Evolutionary conservation across 148 eudicot genomes (phyloP).

Genomic region (Heliosperma pusillum): DNA sequence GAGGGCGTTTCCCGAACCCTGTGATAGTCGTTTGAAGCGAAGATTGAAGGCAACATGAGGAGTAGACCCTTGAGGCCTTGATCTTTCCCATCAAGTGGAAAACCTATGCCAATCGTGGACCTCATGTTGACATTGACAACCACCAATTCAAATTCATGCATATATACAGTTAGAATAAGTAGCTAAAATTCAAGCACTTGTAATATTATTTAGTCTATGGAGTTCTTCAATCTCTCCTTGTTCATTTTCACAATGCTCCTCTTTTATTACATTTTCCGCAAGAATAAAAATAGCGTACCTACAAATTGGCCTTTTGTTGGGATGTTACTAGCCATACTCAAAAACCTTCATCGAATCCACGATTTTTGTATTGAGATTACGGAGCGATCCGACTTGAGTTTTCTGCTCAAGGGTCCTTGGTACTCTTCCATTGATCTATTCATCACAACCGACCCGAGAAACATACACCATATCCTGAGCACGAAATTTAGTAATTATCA

Average conservation of each 20-base stretch:
- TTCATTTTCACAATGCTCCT: conserved; percentile 4
- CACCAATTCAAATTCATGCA: too few species aligned
- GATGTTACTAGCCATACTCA: conserved; percentile 45
- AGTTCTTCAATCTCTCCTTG: conserved; percentile 5
- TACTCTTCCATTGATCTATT: conserved; percentile 40
- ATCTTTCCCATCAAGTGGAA: too few species aligned
- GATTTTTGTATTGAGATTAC: conserved; percentile 18
- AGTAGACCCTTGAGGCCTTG: too few species aligned
- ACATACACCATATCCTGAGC: conserved; percentile 53
- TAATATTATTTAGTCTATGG: conserved; percentile 11
- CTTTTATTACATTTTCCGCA: conserved; percentile 6
- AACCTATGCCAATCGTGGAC: too few species aligned
- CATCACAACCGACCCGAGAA: conserved; percentile 36
- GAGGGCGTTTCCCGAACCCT: too few species aligned
- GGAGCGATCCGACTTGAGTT: conserved; percentile 21
- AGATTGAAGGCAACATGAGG: too few species aligned
- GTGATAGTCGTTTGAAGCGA: too few species aligned
- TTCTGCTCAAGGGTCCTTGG: conserved; percentile 57
- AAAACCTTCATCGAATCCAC: conserved; percentile 31
- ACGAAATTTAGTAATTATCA: conserved; percentile 48
- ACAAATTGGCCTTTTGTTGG: conserved; percentile 49
- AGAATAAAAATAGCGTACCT: conserved; percentile 24
- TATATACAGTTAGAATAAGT: neutral
- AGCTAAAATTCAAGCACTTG: neutral
- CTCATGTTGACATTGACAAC: too few species aligned